phyloP scores from a whole-genome alignment of 2,329 filamentous ascomycete genomes.

The Venturia oleaginea region DNA sequence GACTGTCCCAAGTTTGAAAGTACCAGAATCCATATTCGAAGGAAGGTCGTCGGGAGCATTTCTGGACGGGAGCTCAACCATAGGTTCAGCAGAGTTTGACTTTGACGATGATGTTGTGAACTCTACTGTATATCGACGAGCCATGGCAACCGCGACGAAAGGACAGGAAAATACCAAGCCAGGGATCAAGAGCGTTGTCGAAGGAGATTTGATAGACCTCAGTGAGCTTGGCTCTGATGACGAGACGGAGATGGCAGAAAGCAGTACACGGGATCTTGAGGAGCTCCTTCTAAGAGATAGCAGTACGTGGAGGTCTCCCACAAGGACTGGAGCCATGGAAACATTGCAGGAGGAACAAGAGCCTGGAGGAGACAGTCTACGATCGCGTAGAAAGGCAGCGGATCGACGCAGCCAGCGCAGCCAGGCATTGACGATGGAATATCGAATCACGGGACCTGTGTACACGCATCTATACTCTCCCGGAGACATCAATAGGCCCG shows the following conservation, averaged over 20 bases:
- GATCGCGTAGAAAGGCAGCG: neutral
- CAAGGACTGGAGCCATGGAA: conserved; percentile 4
- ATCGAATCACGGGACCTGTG: neutral
- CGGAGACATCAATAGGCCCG: neutral
- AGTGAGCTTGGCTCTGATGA: neutral
- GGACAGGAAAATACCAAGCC: neutral
- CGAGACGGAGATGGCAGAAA: neutral
- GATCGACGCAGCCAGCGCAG: neutral
- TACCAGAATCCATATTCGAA: conserved; percentile 6
- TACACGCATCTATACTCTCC: neutral
- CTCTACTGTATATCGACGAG: conserved; percentile 12
- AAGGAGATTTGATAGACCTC: conserved; percentile 10
- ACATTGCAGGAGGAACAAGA: conserved; percentile 7
- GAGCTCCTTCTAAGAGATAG: neutral
- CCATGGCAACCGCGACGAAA: neutral
- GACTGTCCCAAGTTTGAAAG: neutral
- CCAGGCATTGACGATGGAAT: neutral
- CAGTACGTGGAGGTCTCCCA: neutral
- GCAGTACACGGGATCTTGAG: neutral
- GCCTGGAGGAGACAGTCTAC: neutral
- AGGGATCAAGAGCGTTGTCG: neutral
- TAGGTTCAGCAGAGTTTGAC: conserved; percentile 9
- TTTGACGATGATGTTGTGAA: conserved; percentile 9
- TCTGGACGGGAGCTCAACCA: conserved; percentile 6
- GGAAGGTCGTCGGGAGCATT: neutral